phyloP scores from a whole-genome alignment of 1,139 yeast species.

The Pneumocystis jirovecii region DNA sequence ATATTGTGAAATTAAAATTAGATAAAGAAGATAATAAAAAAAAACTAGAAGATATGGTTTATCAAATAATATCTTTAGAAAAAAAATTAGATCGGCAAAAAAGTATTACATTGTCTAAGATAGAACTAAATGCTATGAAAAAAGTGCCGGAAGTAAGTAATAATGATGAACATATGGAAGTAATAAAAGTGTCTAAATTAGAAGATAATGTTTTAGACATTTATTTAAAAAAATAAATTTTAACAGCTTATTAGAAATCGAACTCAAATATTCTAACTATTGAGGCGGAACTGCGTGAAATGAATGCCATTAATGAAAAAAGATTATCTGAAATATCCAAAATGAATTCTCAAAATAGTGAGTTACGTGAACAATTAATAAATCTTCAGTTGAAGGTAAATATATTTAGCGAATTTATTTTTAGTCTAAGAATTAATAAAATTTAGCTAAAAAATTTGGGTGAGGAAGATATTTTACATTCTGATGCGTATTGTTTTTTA shows the following conservation, averaged over 20 bases:
- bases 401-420: not conserved
- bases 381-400: not conserved
- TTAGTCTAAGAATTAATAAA: not conserved
- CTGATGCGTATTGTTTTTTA: slow-evolving; percentile 3
- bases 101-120: slow-evolving; percentile 5
- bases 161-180: not conserved
- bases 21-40: slow-evolving; percentile 8
- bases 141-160: not conserved
- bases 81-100: slow-evolving; percentile 10
- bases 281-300: not conserved
- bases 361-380: not conserved
- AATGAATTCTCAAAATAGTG: not conserved
- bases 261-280: not conserved
- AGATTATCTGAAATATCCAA: not conserved
- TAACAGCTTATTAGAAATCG: not conserved
- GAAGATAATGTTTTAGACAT: not conserved
- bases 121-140: slow-evolving; percentile 3
- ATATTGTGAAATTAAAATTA: slow-evolving; percentile 1
- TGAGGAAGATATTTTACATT: not conserved
- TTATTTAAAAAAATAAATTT: not conserved
- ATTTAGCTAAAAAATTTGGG: slow-evolving; percentile 1
- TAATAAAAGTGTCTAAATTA: not conserved
- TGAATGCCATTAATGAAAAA: not conserved
- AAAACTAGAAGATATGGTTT: slow-evolving; percentile 12
- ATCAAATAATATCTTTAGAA: slow-evolving; percentile 8